Evolutionary conservation across 2,329 filamentous ascomycete genomes (phyloP).

Genomic region (Fusarium sp.): DNA sequence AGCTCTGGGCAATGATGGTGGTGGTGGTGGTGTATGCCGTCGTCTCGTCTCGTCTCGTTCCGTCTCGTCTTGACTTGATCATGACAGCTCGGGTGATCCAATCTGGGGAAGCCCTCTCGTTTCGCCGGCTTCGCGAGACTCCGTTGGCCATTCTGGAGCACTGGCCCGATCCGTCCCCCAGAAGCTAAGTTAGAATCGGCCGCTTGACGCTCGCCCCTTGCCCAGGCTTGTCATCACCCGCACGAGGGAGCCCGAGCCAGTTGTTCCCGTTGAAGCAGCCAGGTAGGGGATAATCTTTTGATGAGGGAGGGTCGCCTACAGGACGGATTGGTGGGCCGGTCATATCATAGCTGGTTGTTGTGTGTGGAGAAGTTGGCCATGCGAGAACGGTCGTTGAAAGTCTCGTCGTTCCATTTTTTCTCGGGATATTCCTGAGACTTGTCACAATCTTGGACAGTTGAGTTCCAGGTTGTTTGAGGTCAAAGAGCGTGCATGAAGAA

Average conservation of each 20-base stretch:
- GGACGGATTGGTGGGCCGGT: conserved; percentile 35
- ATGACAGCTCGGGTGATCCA: conserved; percentile 20
- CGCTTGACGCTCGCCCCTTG: background rate
- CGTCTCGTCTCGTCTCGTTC: background rate
- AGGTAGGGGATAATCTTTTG: conserved; percentile 23
- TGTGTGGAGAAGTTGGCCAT: conserved; percentile 32
- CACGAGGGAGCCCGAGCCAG: conserved; percentile 29
- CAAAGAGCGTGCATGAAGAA: background rate
- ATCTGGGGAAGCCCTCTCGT: conserved; percentile 19
- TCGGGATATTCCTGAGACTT: background rate
- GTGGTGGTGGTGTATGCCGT: background rate
- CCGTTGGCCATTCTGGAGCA: background rate
- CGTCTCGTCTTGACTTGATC: background rate
- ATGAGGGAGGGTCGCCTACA: conserved; percentile 28
- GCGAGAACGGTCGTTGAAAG: conserved; percentile 10
- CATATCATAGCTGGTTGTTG: conserved; percentile 19
- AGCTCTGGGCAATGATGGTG: conserved; percentile 33
- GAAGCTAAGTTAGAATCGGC: conserved; percentile 6
- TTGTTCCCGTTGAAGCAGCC: conserved; percentile 31
- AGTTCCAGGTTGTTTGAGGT: background rate
- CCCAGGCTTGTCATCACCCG: conserved; percentile 17
- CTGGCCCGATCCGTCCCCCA: background rate
- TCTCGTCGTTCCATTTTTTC: conserved; percentile 1
- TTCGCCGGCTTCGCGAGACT: background rate
- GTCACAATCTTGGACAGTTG: background rate